Evolutionary conservation across 2,329 filamentous ascomycete species (phyloP), one percentile per base, ranked within the genome.

Genomic region (Nothopassalora personata): DNA sequence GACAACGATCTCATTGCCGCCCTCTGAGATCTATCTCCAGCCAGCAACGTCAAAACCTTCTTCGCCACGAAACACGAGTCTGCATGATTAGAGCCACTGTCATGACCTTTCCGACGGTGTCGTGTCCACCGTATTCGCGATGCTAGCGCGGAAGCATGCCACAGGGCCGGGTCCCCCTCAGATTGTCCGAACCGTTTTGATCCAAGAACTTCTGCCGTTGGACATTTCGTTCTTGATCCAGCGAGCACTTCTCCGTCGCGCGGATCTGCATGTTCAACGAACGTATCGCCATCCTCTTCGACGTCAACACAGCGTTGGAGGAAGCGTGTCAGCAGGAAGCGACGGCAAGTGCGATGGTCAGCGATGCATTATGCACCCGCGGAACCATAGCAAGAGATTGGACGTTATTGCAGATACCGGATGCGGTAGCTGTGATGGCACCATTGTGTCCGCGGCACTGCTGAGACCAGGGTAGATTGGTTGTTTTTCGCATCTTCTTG

Each of bases 101-200:
- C 43, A 5, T 18, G 18, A 11, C 36, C 23, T 54, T 23, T 54
- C 23, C 51, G 33, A 45, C 52, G 19, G 52, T 54, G 45, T 54
- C 36, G 39, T 54, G 52, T 54, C 31, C 52, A 34, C 11, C 31
- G 31, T 34, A 11, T 5, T 11, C 11, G 34, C 39, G 52, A 46
- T 39, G 15, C 36, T 54, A 54, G 52, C 52, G 52, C 31, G 33
- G 28, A 54, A 54, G 34, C 33, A 34, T 54, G 34, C 39, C 13
- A 27, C 47, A 11, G 7, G 30, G 19, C 27, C 51, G 51, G 51
- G 39, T 34, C 19, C 34, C 31, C 18, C 15, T 43, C 30, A 36
- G 30, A n/a, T 28, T 18, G 31, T 11, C 51, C 30, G 51, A 28
- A 34, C 43, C 43, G 19, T 8, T 23, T 46, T 6, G 13, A 13